These are phyloP conservation scores for Rhipidocladum racemiflorum DNA, from an alignment of 176 grass and related monocot genomes.

Conservation along the genomic window DNA sequence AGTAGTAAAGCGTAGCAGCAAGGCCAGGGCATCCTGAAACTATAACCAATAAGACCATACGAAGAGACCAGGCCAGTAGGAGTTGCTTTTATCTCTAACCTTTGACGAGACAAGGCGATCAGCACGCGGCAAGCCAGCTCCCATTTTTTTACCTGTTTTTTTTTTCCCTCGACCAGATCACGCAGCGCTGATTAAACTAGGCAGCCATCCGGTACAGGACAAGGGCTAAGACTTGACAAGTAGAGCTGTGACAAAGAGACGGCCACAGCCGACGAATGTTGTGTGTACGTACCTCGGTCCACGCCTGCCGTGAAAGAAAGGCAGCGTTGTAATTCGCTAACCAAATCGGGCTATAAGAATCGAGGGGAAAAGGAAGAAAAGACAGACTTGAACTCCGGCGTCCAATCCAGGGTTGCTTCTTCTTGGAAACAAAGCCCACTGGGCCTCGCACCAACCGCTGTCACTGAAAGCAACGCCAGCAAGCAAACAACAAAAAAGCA, in stretches of 20 bases:
- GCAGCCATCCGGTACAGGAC: neutral
- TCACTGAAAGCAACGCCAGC: neutral
- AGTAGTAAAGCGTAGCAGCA: constrained; percentile 4
- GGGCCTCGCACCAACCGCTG: neutral
- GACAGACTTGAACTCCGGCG: neutral
- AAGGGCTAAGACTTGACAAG: constrained; percentile 27
- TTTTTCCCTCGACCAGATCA: neutral
- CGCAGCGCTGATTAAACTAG: neutral
- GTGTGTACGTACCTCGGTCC: neutral
- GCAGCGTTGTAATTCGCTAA: neutral
- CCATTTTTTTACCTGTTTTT: neutral
- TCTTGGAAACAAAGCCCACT: constrained; percentile 25
- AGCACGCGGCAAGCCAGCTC: neutral
- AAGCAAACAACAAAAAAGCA: neutral
- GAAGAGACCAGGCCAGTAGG: neutral
- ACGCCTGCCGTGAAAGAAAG: neutral
- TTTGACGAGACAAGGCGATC: constrained; percentile 13
- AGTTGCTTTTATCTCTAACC: neutral
- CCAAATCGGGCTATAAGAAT: neutral
- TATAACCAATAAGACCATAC: neutral
- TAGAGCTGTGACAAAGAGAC: constrained; percentile 4
- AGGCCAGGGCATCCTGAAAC: neutral
- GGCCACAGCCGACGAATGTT: neutral
- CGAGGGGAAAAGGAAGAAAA: neutral
- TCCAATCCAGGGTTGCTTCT: neutral